These are phyloP conservation scores for Venturia asperata DNA, from an alignment of 2,329 filamentous ascomycete species.

Conservation along the genomic window DNA sequence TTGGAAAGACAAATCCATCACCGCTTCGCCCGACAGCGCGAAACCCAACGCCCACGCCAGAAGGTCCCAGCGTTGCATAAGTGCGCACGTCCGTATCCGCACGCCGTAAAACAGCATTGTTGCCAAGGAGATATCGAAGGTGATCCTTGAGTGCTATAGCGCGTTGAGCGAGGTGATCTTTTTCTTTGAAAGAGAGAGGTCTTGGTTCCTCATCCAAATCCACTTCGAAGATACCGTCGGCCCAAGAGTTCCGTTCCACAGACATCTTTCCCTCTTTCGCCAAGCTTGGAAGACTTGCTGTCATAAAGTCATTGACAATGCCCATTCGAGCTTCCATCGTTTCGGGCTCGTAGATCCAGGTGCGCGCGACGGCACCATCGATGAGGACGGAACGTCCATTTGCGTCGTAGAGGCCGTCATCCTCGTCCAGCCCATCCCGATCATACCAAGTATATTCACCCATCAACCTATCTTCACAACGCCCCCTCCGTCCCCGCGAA, in stretches of 20 bases:
- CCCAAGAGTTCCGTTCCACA: not conserved
- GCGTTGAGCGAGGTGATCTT: constrained; percentile 2
- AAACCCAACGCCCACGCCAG: not conserved
- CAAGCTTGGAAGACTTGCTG: not conserved
- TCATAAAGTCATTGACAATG: not conserved
- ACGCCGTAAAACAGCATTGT: not conserved
- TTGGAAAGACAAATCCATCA: not conserved
- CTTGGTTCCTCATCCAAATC: not conserved
- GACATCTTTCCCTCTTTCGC: not conserved
- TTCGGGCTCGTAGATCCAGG: not conserved
- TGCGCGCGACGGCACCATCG: not conserved
- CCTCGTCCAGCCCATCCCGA: not conserved
- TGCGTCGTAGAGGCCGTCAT: not conserved
- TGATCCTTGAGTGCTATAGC: not conserved
- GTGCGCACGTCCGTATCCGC: not conserved
- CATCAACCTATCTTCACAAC: not conserved
- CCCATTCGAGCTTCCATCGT: not conserved
- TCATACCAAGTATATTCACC: not conserved
- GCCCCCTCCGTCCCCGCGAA: not conserved
- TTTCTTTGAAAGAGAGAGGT: not conserved
- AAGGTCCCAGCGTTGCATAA: not conserved
- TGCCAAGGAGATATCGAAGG: not conserved
- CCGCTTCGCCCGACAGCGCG: not conserved
- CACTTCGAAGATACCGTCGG: not conserved
- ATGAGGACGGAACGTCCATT: not conserved